These are phyloP conservation scores for Xylaria acuta DNA, from an alignment of 495 filamentous ascomycete genomes.

Conservation along the genomic window DNA sequence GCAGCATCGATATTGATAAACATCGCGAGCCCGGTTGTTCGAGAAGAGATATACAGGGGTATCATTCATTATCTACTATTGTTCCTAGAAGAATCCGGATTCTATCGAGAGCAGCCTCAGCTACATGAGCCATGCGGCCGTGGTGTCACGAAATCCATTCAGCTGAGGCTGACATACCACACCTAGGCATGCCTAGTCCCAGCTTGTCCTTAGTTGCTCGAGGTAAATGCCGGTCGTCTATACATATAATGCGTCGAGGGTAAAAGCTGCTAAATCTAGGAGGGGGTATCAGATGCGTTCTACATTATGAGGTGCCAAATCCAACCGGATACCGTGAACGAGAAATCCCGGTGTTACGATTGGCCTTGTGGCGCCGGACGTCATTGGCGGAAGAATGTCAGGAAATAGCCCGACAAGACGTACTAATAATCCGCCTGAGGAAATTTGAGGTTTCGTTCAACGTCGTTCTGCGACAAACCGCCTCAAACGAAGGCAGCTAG, in stretches of 20 bases:
- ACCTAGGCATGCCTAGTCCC: background rate
- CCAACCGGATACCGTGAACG: background rate
- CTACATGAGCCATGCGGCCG: background rate
- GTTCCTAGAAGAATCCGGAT: background rate
- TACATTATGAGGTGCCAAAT: background rate
- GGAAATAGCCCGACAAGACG: background rate
- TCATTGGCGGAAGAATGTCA: slow-evolving; percentile 10
- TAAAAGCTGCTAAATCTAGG: background rate
- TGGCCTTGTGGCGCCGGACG: background rate
- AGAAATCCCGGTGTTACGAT: background rate
- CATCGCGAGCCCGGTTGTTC: background rate
- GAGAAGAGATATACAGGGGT: slow-evolving; percentile 6
- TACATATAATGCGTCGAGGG: background rate
- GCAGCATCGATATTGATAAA: background rate
- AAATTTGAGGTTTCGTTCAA: background rate
- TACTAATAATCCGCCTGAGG: background rate
- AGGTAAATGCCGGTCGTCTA: background rate
- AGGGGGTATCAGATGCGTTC: background rate
- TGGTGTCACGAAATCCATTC: background rate
- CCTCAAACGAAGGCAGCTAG: slow-evolving; percentile 34
- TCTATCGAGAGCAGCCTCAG: background rate
- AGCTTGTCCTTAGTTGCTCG: background rate
- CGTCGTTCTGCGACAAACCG: background rate
- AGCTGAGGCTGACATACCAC: background rate
- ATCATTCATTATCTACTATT: slow-evolving; percentile 23